phyloP scores from a whole-genome alignment of 108 stramenopile genomes.

The Asterionellopsis glacialis region DNA sequence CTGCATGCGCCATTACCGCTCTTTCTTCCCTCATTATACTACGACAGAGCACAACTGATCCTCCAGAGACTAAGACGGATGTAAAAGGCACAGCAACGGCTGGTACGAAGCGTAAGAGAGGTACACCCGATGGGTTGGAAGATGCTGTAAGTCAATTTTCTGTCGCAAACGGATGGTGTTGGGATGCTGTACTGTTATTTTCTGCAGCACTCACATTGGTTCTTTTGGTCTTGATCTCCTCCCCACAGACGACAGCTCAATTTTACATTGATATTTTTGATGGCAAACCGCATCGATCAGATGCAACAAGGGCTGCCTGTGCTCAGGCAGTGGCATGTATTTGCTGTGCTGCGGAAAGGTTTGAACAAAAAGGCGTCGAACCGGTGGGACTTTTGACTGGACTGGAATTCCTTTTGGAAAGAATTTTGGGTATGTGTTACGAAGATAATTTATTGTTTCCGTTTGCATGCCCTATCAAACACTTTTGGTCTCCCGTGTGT shows the following conservation, averaged over 20 bases:
- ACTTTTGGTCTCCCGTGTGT: no score
- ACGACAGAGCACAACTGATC: slow-evolving; percentile 61
- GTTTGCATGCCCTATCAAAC: no score
- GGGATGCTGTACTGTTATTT: no score
- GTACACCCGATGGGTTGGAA: slow-evolving; percentile 5
- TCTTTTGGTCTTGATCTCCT: neutral
- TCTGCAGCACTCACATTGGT: no score
- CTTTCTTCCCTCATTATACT: slow-evolving; percentile 69
- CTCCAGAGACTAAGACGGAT: slow-evolving; percentile 18
- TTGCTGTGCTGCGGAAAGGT: slow-evolving; percentile 76
- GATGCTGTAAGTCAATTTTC: no score
- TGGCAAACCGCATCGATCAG: slow-evolving; percentile 35
- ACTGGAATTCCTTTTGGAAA: slow-evolving; percentile 69
- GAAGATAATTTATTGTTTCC: no score
- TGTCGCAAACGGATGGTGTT: slow-evolving; percentile 7
- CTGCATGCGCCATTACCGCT: slow-evolving; percentile 77
- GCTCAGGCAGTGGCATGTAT: slow-evolving; percentile 79
- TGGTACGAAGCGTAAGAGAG: slow-evolving; percentile 7
- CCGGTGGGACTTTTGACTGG: slow-evolving; percentile 63
- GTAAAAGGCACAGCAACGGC: neutral
- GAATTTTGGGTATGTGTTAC: slow-evolving; percentile 45
- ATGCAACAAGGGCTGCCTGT: slow-evolving; percentile 76
- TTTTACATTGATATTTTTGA: slow-evolving; percentile 76
- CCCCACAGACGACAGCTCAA: slow-evolving; percentile 31
- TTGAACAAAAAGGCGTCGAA: slow-evolving; percentile 29